A percentile compares a stretch with the other conserved stretches of the same genome.
Evolutionary conservation across 2,329 filamentous ascomycete species (phyloP).

Genomic region (Paecilomyces variotii): DNA sequence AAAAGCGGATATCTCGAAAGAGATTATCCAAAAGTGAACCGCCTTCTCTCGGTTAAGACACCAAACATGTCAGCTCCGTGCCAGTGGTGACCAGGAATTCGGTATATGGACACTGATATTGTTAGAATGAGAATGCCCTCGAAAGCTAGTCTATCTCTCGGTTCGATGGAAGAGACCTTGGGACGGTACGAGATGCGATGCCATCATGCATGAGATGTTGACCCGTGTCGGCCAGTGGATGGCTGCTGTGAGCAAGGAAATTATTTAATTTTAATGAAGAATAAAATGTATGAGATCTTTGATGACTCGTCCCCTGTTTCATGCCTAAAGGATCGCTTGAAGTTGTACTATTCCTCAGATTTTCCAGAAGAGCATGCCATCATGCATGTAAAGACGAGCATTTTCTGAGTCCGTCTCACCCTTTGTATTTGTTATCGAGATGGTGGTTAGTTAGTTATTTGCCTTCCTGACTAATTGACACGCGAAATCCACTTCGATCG

Average conservation of each 20-base stretch:
- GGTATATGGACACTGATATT: neutral
- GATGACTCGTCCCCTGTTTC: neutral
- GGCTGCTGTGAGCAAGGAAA: neutral
- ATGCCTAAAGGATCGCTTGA: neutral
- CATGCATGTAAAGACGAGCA: too few species aligned
- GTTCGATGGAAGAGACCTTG: neutral
- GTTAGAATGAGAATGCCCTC: neutral
- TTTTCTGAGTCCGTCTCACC: too few species aligned
- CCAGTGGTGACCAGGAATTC: neutral
- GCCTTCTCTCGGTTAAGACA: neutral
- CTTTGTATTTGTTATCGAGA: neutral
- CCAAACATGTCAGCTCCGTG: neutral
- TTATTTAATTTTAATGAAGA: neutral
- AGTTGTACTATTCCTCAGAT: neutral
- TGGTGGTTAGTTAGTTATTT: neutral
- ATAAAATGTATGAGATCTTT: neutral
- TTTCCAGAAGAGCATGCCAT: neutral
- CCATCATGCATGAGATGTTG: neutral
- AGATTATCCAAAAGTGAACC: conserved; percentile 13
- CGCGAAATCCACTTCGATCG: neutral
- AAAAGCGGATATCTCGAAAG: conserved; percentile 4
- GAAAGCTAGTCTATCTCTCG: neutral
- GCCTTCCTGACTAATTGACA: neutral
- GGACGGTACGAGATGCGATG: neutral
- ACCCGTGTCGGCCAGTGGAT: neutral